phyloP scores from a whole-genome alignment of 306 rosid genomes.

The Adenanthera pavonina region DNA sequence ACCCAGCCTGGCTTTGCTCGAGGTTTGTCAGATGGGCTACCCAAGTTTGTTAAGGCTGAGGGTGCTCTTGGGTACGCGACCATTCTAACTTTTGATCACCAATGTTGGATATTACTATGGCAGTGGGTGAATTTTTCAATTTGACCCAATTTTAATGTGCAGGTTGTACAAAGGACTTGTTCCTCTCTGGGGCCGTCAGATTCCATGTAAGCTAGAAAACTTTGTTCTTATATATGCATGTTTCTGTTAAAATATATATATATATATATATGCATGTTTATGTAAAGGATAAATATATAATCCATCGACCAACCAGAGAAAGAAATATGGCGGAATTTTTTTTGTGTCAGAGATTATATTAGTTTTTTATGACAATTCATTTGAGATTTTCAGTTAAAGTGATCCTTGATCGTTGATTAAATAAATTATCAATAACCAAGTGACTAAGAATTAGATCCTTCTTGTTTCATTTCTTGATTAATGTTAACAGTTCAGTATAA shows the following conservation, averaged over 20 bases:
- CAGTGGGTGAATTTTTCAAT: not conserved
- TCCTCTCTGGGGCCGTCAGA: slow-evolving; percentile 96
- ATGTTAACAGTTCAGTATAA: no score
- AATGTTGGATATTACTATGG: not conserved
- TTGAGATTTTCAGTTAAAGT: no score
- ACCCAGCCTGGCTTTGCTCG: slow-evolving; percentile 89
- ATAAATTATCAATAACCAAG: no score
- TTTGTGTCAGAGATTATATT: not conserved
- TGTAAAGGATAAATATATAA: slow-evolving; percentile 6
- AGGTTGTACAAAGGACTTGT: slow-evolving; percentile 83
- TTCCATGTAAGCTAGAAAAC: slow-evolving; percentile 71
- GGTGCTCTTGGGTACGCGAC: slow-evolving; percentile 60
- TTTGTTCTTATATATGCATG: not conserved
- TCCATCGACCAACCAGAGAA: not conserved
- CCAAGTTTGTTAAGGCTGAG: slow-evolving; percentile 73
- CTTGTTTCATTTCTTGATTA: no score
- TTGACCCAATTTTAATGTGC: slow-evolving; percentile 33
- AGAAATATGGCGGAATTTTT: not conserved
- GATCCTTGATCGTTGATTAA: no score
- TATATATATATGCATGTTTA: not conserved
- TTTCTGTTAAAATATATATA: no score
- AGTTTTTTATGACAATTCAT: no score
- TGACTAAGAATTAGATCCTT: no score
- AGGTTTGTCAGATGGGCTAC: slow-evolving; percentile 77
- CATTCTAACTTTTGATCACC: not conserved